Percentiles rank a stretch among this genome's conserved stretches.
Evolutionary conservation across 345 rosid genomes (phyloP).

Genomic region (Gossypium australe): DNA sequence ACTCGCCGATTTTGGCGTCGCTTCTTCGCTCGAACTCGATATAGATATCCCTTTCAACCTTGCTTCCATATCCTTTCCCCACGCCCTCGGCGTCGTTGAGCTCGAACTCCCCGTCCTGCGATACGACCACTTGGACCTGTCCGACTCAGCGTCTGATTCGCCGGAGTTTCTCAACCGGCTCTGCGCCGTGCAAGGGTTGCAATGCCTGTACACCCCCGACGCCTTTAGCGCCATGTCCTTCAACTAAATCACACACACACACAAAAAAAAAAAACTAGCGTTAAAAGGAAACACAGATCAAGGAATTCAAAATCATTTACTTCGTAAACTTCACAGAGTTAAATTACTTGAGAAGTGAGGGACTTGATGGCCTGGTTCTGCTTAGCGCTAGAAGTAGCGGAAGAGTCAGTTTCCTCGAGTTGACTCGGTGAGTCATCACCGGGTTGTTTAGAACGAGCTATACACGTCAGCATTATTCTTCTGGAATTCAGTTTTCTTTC

Average conservation of each 20-base stretch:
- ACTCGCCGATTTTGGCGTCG: conserved; percentile 58
- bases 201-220: conserved; percentile 81
- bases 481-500: neutral
- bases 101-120: conserved; percentile 76
- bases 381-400: conserved; percentile 23
- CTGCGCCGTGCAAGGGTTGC: conserved; percentile 73
- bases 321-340: neutral
- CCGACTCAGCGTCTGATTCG: conserved; percentile 64
- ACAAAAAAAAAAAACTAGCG: neutral
- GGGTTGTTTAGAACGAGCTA: conserved; percentile 79
- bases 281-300: neutral
- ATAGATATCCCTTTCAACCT: conserved; percentile 59
- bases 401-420: conserved; percentile 37
- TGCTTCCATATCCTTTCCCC: conserved; percentile 88
- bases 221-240: conserved; percentile 93
- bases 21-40: conserved; percentile 59
- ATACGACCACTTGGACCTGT: conserved; percentile 61
- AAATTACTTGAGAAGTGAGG: conserved; percentile 74
- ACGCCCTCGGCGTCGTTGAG: conserved; percentile 51
- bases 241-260: conserved; percentile 34
- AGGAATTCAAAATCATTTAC: neutral
- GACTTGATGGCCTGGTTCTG: conserved; percentile 52
- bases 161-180: conserved; percentile 33
- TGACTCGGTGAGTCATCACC: conserved; percentile 62
- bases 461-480: conserved; percentile 80